Evolutionary conservation across 2,329 filamentous ascomycete genomes (phyloP), one percentile per base, ranked within the genome.

Genomic region (Microdochium paspali): DNA sequence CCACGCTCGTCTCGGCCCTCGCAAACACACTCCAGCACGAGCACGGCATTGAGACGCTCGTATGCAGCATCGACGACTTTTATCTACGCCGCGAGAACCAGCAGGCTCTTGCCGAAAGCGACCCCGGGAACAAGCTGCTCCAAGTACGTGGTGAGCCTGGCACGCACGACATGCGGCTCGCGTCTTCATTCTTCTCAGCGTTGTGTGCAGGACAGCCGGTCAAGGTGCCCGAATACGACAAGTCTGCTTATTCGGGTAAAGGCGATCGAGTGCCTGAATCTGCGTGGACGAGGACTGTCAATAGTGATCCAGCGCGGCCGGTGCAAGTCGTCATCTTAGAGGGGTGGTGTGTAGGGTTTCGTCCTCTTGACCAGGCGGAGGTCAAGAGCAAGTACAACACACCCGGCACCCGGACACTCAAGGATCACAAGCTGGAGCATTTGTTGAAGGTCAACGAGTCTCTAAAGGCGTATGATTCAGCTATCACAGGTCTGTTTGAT

Each of bases 341-440:
- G 64, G 90, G 90, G 18, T 95, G 90, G 90, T 93, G 85, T 63
- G 81, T 95, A 12, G 90, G 89, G 2, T 95, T 95, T 67, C 80
- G 82, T 5, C 65, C 84, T 0, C 64, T 90, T 12, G 56, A 68
- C 25, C 64, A 73, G 0, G 61, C 67, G n/a, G 71, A 75, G 4
- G 62, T 79, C 3, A 71, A 73, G 24, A 62, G 80, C 3, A 73
- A 73, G 55, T 69, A 71, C 21, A 24, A 44, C 12, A 25, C 23
- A 7, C 23, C 42, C 6, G 42, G 23, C 12, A 44, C 42, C 63
- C 78, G 62, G 61, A 79, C 62, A 28, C 71, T 74, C 42, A 67
- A 63, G 56, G 64, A 52, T 49, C 73, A 81, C 59, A 58, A 59
- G 13, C 66, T 77, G 3, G 68, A 71, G 49, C 67, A 79, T 52